Percentiles rank a stretch among this genome's conserved stretches.
phyloP scores from a whole-genome alignment of 805 yeast species.

The Monosporozyma siamensis region DNA sequence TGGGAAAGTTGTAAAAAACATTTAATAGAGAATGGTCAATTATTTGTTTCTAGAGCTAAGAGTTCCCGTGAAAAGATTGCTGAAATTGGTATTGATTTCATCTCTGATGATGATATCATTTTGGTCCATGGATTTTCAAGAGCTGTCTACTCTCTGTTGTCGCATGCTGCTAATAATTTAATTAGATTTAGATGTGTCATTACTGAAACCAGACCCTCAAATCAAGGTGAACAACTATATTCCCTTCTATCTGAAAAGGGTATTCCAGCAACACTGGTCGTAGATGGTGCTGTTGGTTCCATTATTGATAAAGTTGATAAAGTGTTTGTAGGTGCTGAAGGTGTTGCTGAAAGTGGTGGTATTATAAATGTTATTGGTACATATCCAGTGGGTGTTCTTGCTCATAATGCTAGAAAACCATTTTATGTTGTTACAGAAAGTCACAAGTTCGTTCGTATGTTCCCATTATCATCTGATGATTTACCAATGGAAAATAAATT shows the following conservation, averaged over 20 bases:
- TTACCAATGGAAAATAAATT: conserved; percentile 53
- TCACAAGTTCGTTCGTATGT: conserved; percentile 92
- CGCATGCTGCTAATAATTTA: conserved; percentile 66
- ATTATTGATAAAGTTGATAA: conserved; percentile 87
- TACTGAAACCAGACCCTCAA: conserved; percentile 86
- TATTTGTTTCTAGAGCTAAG: conserved; percentile 86
- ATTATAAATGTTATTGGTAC: conserved; percentile 92
- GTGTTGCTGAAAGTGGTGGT: conserved; percentile 98
- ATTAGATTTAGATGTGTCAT: conserved; percentile 83
- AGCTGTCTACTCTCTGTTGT: conserved; percentile 70
- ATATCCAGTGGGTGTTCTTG: conserved; percentile 87
- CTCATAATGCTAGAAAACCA: conserved; percentile 85
- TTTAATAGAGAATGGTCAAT: conserved; percentile 85
- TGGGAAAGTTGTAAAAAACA: conserved; percentile 91
- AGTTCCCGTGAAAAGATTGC: conserved; percentile 84
- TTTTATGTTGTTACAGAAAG: conserved; percentile 89
- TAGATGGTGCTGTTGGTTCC: conserved; percentile 90
- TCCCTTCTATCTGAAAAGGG: conserved; percentile 54
- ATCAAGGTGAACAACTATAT: conserved; percentile 67
- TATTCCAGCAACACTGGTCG: conserved; percentile 80
- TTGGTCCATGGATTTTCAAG: conserved; percentile 88
- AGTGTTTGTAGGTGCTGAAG: conserved; percentile 95
- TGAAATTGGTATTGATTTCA: conserved; percentile 75
- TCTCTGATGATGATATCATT: conserved; percentile 85
- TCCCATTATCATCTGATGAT: conserved; percentile 89